Conservation (phyloP, 1,284 basidiomycete species). For the Ganoderma meredithae region DNA sequence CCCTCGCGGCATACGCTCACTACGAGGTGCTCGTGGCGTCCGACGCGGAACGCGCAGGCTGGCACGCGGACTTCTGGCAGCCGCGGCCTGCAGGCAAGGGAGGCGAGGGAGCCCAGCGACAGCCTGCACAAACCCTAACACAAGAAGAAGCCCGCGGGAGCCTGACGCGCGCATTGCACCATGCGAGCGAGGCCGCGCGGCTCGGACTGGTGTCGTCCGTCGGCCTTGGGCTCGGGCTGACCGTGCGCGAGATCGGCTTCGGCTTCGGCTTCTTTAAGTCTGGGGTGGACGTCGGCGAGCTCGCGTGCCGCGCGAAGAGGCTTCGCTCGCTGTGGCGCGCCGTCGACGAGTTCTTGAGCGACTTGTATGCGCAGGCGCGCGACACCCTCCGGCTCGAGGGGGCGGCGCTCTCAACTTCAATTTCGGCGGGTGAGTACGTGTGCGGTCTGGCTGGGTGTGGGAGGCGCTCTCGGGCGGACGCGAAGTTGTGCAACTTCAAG, state of each 20-base stretch:
- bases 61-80: constrained; percentile 15
- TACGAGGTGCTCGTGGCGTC: constrained; percentile 15
- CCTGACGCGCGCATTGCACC: constrained; percentile 14
- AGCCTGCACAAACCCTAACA: too few species aligned
- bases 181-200: constrained; percentile 24
- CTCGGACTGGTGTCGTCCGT: constrained; percentile 20
- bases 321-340: constrained; percentile 23
- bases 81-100: constrained; percentile 4
- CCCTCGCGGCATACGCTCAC: constrained; percentile 21
- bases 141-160: constrained; percentile 5
- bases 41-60: constrained; percentile 3
- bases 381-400: not conserved
- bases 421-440: not conserved
- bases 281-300: constrained; percentile 12
- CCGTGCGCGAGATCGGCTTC: constrained; percentile 16
- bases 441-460: not conserved
- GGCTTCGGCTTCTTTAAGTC: not conserved
- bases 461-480: not conserved
- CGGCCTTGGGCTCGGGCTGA: constrained; percentile 15
- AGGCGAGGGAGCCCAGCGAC: not conserved
- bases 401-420: not conserved
- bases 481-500: not conserved
- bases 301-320: constrained; percentile 7
- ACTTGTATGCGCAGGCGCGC: constrained; percentile 17
- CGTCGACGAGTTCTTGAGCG: constrained; percentile 12